Evolutionary conservation across 225 moss, liverwort and hornwort genomes (phyloP).

Genomic region (Polytrichum formosum): DNA sequence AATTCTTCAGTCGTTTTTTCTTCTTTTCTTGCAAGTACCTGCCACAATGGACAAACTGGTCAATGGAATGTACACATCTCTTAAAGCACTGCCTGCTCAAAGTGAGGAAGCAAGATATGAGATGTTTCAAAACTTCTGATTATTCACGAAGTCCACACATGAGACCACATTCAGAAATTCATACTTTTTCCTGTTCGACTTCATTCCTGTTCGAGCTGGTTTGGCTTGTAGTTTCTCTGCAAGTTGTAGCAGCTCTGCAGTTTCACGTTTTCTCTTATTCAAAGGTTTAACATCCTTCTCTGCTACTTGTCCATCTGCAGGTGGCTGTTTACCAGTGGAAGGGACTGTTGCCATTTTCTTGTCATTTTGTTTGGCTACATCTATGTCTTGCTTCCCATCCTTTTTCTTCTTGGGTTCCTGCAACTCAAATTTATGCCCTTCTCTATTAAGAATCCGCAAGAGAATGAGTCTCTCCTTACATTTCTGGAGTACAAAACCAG

Average conservation of each 20-base stretch:
- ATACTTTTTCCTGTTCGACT: conserved; percentile 63
- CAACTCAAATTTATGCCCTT: not conserved
- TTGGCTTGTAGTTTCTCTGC: conserved; percentile 71
- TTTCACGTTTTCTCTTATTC: conserved; percentile 62
- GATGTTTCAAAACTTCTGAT: too few relatives aligned
- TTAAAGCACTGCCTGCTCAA: too few relatives aligned
- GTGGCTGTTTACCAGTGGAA: conserved; percentile 16
- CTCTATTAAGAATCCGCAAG: not conserved
- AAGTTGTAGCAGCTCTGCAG: conserved; percentile 57
- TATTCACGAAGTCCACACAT: too few relatives aligned
- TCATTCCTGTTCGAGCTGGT: conserved; percentile 44
- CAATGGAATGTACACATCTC: too few relatives aligned
- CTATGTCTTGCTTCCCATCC: not conserved
- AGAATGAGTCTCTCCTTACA: not conserved
- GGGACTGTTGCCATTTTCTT: not conserved
- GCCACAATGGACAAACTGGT: conserved; percentile 4
- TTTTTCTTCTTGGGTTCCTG: conserved; percentile 18
- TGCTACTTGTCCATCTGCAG: conserved; percentile 19
- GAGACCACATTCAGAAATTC: too few relatives aligned
- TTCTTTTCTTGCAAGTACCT: conserved; percentile 83
- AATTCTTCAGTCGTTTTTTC: conserved; percentile 43
- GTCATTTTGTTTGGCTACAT: not conserved
- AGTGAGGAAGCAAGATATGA: too few relatives aligned
- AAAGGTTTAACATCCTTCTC: conserved; percentile 25
- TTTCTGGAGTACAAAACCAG: not conserved